Percentiles rank a stretch among this genome's conserved stretches.
Conservation (phyloP, 306 rosid genomes). For the Prunus kanzakura region DNA sequence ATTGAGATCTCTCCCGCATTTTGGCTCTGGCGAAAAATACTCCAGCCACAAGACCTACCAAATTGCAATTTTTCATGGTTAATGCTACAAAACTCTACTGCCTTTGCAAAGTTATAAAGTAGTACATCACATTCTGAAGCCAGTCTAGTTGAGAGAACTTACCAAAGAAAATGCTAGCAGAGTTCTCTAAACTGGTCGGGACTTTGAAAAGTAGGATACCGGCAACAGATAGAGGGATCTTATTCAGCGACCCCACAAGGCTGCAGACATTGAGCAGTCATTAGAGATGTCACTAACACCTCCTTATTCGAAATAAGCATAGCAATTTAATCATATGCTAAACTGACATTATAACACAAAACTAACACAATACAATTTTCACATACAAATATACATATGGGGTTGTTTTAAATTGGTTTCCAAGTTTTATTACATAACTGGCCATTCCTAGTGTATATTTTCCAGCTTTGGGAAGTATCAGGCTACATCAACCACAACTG, state of each 20-base stretch:
- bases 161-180: slow-evolving; percentile 91
- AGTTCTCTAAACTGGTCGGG: slow-evolving; percentile 92
- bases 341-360: not conserved
- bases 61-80: slow-evolving; percentile 21
- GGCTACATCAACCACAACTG: not conserved
- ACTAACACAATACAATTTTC: not conserved
- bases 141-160: slow-evolving; percentile 27
- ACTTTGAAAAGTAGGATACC: slow-evolving; percentile 89
- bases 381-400: not conserved
- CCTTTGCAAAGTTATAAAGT: not conserved
- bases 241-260: slow-evolving; percentile 95
- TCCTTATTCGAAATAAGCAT: not conserved
- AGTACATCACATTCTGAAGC: not conserved
- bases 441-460: not conserved
- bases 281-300: not conserved
- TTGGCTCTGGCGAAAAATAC: slow-evolving; percentile 94
- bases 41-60: slow-evolving; percentile 91
- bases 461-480: too few species aligned
- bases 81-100: slow-evolving; percentile 15
- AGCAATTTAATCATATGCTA: not conserved
- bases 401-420: not conserved
- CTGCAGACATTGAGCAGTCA: slow-evolving; percentile 52
- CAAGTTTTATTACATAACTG: not conserved
- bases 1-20: slow-evolving; percentile 69
- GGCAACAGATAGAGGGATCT: slow-evolving; percentile 92